Conservation (phyloP, 208 protist species). For the Lotmaria passim region DNA sequence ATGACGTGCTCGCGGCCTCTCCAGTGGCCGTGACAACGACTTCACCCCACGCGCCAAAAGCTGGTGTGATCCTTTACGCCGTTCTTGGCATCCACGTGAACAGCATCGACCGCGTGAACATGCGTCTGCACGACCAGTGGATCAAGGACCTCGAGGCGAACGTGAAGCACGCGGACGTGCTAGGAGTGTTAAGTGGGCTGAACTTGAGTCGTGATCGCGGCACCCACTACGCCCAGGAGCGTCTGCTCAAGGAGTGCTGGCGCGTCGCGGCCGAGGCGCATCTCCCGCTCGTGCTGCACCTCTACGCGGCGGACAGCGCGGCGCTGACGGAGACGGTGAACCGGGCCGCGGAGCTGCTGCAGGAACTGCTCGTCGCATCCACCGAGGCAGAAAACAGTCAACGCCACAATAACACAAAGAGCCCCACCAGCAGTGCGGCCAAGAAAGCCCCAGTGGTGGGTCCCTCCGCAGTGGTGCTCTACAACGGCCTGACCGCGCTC, state of each 20-base stretch:
- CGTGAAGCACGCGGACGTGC: constrained; percentile 51
- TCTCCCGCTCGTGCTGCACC: constrained; percentile 68
- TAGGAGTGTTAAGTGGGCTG: constrained; percentile 76
- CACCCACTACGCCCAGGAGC: constrained; percentile 84
- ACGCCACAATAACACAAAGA: constrained; percentile 7
- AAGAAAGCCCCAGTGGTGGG: too few species aligned
- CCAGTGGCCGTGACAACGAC: constrained; percentile 8
- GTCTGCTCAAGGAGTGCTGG: constrained; percentile 54
- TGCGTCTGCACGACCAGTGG: constrained; percentile 70
- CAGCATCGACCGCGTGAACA: constrained; percentile 80
- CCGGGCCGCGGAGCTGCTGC: constrained; percentile 58
- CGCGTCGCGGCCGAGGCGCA: constrained; percentile 45
- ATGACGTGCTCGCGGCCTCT: constrained; percentile 10
- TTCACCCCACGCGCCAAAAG: not conserved
- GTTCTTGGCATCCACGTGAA: constrained; percentile 81
- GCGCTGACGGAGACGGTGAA: constrained; percentile 48
- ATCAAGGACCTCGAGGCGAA: constrained; percentile 49
- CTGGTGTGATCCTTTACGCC: constrained; percentile 50
- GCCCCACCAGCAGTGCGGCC: not conserved
- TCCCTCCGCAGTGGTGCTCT: constrained; percentile 62
- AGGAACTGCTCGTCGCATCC: constrained; percentile 42
- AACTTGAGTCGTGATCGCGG: constrained; percentile 63
- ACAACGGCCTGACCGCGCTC: constrained; percentile 61
- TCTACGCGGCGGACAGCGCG: constrained; percentile 37
- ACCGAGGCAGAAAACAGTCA: constrained; percentile 1